Base-by-base conservation (phyloP, 2,329 filamentous ascomycete genomes). In the Lachnum nothofagi region DNA sequence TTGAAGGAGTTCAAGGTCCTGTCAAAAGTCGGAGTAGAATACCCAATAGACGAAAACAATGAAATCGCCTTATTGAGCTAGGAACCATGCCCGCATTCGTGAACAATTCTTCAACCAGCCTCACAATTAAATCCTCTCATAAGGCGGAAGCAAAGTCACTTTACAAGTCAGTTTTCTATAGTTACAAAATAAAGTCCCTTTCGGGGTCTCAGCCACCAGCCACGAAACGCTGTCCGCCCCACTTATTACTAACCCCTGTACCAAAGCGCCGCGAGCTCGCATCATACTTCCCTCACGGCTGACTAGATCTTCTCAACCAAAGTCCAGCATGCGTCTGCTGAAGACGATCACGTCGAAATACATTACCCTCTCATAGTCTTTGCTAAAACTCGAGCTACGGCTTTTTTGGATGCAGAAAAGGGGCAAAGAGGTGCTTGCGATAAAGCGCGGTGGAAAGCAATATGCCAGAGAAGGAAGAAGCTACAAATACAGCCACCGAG, bases 391-490 rank as follows among this genome's bases (percentile, higher is more conserved):
- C 2, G 12, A 22, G 9, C 5, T 12, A 12, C 37, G 37, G 20
- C 37, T 39, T 39, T n/a, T 39, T 23, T 39, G 20, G 37, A 39
- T 39, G 37, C 20, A n/a, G 12, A 39, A 24, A 19, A 39, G 20
- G 19, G n/a, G 23, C 37, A 24, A 39, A 39, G 37, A 37, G 37
- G 34, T 20, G 34, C 17, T 17, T 37, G 17, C 19, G 19, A 19
- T 37, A 22, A 17, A 37, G 25, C 23, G n/a, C 44, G 37, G 34
- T 42, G 25, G 22, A 25, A 50, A 59, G 42, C 56, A 64, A 60
- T 46, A 65, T 65, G 63, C 60, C 61, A 43, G 53, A 54, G 59
- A 57, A 56, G 44, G 54, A 44, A 49, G 56, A 59, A 38, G 48
- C 56, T 52, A 48, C 20, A 38, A 47, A 54, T 53, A 44, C 20